Percentiles rank a stretch among this genome's conserved stretches.
Conservation (phyloP, 345 rosid species). For the Eucalyptus cloeziana region DNA sequence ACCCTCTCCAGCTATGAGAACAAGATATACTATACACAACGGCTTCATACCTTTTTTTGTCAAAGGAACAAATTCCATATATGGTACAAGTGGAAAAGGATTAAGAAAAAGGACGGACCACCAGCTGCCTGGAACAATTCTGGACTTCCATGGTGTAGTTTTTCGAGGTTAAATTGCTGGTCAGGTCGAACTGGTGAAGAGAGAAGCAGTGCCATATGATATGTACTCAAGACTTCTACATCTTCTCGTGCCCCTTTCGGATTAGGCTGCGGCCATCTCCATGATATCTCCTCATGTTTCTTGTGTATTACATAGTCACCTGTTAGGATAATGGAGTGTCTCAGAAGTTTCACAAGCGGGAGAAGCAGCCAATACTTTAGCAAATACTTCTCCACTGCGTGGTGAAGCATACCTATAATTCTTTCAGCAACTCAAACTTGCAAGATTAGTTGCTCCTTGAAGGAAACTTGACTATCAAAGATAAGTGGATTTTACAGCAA, state of each 20-base stretch:
- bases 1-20: constrained; percentile 8
- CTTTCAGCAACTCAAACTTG: neutral
- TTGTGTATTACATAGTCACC: neutral
- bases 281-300: neutral
- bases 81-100: constrained; percentile 11
- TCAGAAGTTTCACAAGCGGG: neutral
- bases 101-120: neutral
- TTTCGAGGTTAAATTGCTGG: neutral
- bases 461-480: neutral
- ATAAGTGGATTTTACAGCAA: neutral
- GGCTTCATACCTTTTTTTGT: neutral
- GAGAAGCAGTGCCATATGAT: neutral
- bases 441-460: neutral
- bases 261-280: neutral
- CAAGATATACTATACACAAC: constrained; percentile 27
- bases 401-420: neutral
- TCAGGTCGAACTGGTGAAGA: constrained; percentile 1
- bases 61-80: neutral
- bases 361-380: neutral
- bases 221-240: neutral
- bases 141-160: neutral
- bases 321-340: neutral
- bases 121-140: neutral
- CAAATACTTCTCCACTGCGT: neutral
- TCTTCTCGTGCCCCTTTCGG: neutral